Evolutionary conservation across 805 yeast species (phyloP).

Genomic region (Blastobotrys parvus): DNA sequence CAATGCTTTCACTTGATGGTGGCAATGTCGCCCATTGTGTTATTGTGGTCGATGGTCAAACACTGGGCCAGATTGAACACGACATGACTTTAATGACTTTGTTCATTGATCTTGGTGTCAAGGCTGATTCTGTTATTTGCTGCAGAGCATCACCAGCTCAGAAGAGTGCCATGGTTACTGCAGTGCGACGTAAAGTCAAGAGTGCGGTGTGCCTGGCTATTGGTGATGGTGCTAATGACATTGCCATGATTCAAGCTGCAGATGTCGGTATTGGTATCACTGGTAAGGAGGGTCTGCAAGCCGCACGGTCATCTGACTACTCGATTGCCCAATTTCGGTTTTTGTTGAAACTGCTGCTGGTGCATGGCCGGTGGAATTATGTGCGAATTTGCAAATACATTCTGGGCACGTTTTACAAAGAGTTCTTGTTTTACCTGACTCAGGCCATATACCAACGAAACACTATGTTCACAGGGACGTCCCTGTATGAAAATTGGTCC

Average conservation of each 20-base stretch:
- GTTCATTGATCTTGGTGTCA: conserved; percentile 77
- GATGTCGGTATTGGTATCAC: conserved; percentile 97
- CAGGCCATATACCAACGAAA: conserved; percentile 82
- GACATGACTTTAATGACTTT: conserved; percentile 65
- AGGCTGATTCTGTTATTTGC: conserved; percentile 84
- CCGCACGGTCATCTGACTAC: conserved; percentile 90
- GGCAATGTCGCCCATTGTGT: conserved; percentile 90
- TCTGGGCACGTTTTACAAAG: conserved; percentile 90
- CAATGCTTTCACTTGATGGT: conserved; percentile 61
- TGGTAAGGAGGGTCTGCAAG: conserved; percentile 95
- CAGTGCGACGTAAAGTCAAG: conserved; percentile 64
- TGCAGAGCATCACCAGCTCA: conserved; percentile 98
- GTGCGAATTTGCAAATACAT: conserved; percentile 87
- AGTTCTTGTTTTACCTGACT: conserved; percentile 77
- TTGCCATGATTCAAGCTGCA: conserved; percentile 98
- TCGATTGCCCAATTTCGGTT: conserved; percentile 92
- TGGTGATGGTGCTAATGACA: conserved; percentile 99
- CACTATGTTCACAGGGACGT: conserved; percentile 85
- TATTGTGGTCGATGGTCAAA: conserved; percentile 89
- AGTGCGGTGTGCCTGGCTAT: conserved; percentile 81
- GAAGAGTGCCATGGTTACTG: conserved; percentile 79
- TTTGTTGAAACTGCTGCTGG: conserved; percentile 71
- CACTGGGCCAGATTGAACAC: conserved; percentile 61
- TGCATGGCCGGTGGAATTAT: conserved; percentile 94
- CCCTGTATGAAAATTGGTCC: conserved; percentile 93